Conservation (phyloP, 169 alveolate genomes). For the Plasmodium adleri region DNA sequence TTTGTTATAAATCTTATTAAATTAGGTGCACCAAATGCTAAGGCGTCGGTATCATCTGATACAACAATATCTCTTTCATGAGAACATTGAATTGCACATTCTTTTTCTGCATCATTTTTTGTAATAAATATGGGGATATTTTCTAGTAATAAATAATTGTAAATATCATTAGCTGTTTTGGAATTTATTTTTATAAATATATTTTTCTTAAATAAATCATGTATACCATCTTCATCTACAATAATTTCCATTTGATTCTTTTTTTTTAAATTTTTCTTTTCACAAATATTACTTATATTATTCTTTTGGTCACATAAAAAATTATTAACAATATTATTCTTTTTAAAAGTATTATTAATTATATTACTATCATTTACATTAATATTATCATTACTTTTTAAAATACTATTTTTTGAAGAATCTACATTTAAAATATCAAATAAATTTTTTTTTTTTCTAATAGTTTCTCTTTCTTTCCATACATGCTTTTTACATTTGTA, state of each 20-base stretch:
- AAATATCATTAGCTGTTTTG: conserved; percentile 73
- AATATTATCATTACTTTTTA: not conserved
- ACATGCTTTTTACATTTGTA: conserved; percentile 74
- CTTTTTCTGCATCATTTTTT: conserved; percentile 77
- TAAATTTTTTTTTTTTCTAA: conserved; percentile 61
- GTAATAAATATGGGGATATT: conserved; percentile 73
- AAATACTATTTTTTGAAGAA: not conserved
- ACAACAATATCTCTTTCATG: conserved; percentile 74
- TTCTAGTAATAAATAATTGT: conserved; percentile 55
- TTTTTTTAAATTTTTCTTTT: conserved; percentile 35
- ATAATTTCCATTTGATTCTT: conserved; percentile 54
- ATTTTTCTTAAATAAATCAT: conserved; percentile 73
- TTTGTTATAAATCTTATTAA: conserved; percentile 79
- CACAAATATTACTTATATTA: conserved; percentile 23
- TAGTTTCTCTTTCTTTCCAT: conserved; percentile 68
- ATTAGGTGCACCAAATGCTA: conserved; percentile 94
- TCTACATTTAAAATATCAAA: conserved; percentile 66
- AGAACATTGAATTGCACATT: conserved; percentile 76
- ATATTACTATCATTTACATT: not conserved
- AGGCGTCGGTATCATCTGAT: conserved; percentile 98
- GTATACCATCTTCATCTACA: conserved; percentile 72
- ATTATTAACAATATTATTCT: conserved; percentile 2
- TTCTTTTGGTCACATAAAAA: conserved; percentile 16
- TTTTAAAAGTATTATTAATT: not conserved
- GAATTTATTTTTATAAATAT: conserved; percentile 75